A percentile compares a stretch with the other conserved stretches of the same genome.
Conservation (phyloP, 306 rosid species). For the Quillaja saponaria region DNA sequence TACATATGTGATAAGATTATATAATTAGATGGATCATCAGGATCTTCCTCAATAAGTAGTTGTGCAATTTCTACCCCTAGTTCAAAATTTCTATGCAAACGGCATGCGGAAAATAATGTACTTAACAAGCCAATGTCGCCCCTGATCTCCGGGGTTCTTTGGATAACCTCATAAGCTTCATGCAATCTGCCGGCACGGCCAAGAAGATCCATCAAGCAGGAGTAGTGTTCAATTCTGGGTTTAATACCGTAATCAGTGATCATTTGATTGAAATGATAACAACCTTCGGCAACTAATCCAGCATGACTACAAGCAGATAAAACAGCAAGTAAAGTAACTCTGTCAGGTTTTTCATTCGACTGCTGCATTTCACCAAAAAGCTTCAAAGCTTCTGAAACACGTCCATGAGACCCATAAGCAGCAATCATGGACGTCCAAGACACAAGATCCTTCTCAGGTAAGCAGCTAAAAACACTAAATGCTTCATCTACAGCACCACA, state of each 20-base stretch:
- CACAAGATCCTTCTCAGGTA: constrained; percentile 69
- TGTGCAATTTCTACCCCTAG: constrained; percentile 61
- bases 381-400: constrained; percentile 59
- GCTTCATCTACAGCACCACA: constrained; percentile 82
- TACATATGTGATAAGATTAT: constrained; percentile 61
- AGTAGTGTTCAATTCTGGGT: constrained; percentile 69
- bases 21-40: constrained; percentile 63
- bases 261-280: constrained; percentile 62
- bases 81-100: constrained; percentile 51
- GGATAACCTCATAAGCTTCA: constrained; percentile 71
- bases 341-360: constrained; percentile 55
- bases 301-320: constrained; percentile 81
- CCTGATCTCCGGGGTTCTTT: constrained; percentile 51
- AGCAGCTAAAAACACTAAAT: constrained; percentile 50
- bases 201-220: constrained; percentile 81
- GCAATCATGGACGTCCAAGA: constrained; percentile 85
- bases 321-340: constrained; percentile 67
- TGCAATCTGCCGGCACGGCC: constrained; percentile 80
- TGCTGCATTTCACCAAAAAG: constrained; percentile 63
- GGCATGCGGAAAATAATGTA: constrained; percentile 70
- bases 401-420: constrained; percentile 81
- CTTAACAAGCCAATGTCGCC: constrained; percentile 58
- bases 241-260: constrained; percentile 47
- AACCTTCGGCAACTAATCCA: constrained; percentile 73
- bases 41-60: constrained; percentile 54